Evolutionary conservation across 345 rosid genomes (phyloP).

Genomic region (Garcia nutans): DNA sequence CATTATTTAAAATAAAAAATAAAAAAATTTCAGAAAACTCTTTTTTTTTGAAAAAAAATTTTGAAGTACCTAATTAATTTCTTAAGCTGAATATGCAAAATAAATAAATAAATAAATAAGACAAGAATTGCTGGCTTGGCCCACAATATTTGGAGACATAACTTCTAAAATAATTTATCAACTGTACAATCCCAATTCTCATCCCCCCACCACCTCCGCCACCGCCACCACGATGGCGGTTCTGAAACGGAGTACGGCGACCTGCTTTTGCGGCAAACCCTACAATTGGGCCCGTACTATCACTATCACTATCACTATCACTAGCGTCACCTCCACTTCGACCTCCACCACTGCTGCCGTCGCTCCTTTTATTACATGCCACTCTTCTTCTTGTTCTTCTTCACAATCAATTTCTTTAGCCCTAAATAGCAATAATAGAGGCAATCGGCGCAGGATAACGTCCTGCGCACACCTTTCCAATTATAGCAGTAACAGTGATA

Average conservation of each 20-base stretch:
- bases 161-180: no score
- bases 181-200: neutral
- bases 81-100: no score
- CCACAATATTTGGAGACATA: no score
- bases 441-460: slow-evolving; percentile 23
- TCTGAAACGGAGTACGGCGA: slow-evolving; percentile 11
- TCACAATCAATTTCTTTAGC: neutral
- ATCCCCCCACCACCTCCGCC: neutral
- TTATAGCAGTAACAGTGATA: neutral
- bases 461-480: slow-evolving; percentile 9
- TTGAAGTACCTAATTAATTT: no score
- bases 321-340: neutral
- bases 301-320: neutral
- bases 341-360: neutral
- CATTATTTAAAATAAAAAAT: no score
- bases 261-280: neutral
- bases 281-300: slow-evolving; percentile 7
- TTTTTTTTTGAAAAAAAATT: no score
- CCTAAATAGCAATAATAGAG: neutral
- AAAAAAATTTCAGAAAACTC: no score
- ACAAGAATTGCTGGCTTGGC: no score
- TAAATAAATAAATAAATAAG: no score
- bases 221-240: neutral
- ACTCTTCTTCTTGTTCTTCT: neutral
- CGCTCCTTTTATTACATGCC: neutral